These are phyloP conservation scores for Oenanthe sinensis DNA, from an alignment of 129 eudicot species.

Conservation along the genomic window DNA sequence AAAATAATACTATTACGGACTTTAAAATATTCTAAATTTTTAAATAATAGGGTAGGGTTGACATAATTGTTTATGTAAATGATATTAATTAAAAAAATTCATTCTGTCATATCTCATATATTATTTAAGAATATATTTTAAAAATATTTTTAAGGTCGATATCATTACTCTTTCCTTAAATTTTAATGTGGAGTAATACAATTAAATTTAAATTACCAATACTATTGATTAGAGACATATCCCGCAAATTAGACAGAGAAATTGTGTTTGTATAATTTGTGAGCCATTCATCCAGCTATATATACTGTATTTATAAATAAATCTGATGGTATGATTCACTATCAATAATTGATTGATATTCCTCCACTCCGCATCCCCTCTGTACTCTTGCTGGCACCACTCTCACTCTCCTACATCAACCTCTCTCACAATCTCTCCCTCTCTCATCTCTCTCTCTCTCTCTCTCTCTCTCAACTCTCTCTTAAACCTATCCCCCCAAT, in stretches of 20 bases:
- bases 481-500: neutral
- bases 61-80: too few species aligned
- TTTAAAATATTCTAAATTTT: too few species aligned
- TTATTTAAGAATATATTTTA: too few species aligned
- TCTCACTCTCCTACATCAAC: slow-evolving; percentile 3
- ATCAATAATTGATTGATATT: slow-evolving; percentile 72
- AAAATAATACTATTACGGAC: too few species aligned
- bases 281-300: slow-evolving; percentile 9
- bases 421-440: neutral
- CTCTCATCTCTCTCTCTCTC: slow-evolving; percentile 7
- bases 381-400: slow-evolving; percentile 63
- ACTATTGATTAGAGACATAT: too few species aligned
- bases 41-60: too few species aligned
- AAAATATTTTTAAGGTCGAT: too few species aligned
- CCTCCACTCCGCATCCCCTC: slow-evolving; percentile 64
- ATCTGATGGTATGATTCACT: slow-evolving; percentile 7
- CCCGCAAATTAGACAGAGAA: neutral
- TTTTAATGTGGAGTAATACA: too few species aligned
- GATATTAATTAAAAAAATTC: too few species aligned
- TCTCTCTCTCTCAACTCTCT: slow-evolving; percentile 19
- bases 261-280: neutral
- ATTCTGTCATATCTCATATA: too few species aligned
- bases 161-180: too few species aligned
- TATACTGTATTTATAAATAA: neutral
- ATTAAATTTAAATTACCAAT: too few species aligned